Evolutionary conservation across 2,329 filamentous ascomycete genomes (phyloP), one percentile per base, ranked within the genome.

Genomic region (Colletotrichum neosansevieriae): DNA sequence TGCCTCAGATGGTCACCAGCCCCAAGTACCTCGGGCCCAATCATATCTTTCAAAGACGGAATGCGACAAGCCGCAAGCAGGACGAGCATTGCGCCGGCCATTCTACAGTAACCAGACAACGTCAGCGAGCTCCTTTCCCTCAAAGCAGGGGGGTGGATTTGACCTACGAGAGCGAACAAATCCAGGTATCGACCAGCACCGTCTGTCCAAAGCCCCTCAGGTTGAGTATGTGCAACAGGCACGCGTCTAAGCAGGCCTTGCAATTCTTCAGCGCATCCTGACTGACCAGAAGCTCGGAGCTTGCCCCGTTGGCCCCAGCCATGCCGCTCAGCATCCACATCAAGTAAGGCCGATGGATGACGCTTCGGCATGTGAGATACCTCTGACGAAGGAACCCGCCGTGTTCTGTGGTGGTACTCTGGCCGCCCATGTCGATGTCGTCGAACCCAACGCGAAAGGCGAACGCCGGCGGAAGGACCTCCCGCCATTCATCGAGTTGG

Each of bases 171-270:
- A 87, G 71, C 0, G 84, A 84, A 51, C 85, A 87, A 21, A 86
- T 86, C 85, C 85, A 87, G 0, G 84, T 85, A 70, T 87, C 85
- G 1, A 86, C 79, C 38, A 87, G 73, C 0, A 86, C 79, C 0
- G 85, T 87, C 54, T 87, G 85, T 0, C 81, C 76, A 62, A 84
- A 85, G 0, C 81, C 80, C 21, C 81, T 72, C 3, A 86, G 69
- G 44, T 86, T 85, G 45, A 84, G 73, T 0, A 85, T 83, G 58
- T 86, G 84, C 44, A 85, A 69, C 13, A 83, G 71, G 36, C 83
- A 85, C 0, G 84, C 82, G 59, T 85, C 81, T 0, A 86, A 73
- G 44, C 83, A 85, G 0, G 80, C 74, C 45, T 81, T 79, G 67
- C 83, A 85, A 34, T 80, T 81, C 2, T 75, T 77, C 29, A 81